Evolutionary conservation across 2,329 filamentous ascomycete species (phyloP).

Genomic region (Trichocomaceae sp.): DNA sequence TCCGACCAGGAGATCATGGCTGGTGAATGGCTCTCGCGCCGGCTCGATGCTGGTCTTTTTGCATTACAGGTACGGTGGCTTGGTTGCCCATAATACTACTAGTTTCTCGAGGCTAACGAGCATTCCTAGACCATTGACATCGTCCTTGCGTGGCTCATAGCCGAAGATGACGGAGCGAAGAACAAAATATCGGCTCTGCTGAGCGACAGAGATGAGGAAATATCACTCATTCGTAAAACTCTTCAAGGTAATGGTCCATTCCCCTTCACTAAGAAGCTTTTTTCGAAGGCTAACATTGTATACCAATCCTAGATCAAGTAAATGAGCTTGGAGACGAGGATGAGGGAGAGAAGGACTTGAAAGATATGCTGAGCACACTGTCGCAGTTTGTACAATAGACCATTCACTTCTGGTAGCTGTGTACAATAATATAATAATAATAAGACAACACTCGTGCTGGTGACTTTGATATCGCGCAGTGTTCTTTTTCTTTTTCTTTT

Average conservation of each 20-base stretch:
- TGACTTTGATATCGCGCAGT: background rate
- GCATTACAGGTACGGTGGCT: conserved; percentile 54
- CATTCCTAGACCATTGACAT: conserved; percentile 61
- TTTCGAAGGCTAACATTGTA: background rate
- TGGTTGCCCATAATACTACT: background rate
- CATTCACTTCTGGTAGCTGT: background rate
- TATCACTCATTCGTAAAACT: conserved; percentile 59
- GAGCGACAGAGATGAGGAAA: conserved; percentile 59
- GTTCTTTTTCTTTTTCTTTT: background rate
- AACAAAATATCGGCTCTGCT: conserved; percentile 58
- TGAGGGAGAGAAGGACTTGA: conserved; percentile 48
- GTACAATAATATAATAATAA: conserved; percentile 1
- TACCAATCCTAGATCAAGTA: conserved; percentile 48
- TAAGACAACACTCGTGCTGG: background rate
- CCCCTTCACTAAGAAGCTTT: conserved; percentile 10
- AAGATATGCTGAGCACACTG: conserved; percentile 61
- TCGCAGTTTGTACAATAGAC: conserved; percentile 31
- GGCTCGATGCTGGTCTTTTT: conserved; percentile 79
- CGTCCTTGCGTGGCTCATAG: conserved; percentile 81
- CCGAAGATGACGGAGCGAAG: conserved; percentile 74
- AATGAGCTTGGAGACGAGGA: conserved; percentile 51
- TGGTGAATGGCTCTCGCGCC: conserved; percentile 65
- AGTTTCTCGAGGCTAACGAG: background rate
- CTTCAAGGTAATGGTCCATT: conserved; percentile 50
- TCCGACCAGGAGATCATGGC: conserved; percentile 58